A percentile compares a stretch with the other conserved stretches of the same genome.
phyloP scores from a whole-genome alignment of 306 rosid species.

The Lupinus albus region DNA sequence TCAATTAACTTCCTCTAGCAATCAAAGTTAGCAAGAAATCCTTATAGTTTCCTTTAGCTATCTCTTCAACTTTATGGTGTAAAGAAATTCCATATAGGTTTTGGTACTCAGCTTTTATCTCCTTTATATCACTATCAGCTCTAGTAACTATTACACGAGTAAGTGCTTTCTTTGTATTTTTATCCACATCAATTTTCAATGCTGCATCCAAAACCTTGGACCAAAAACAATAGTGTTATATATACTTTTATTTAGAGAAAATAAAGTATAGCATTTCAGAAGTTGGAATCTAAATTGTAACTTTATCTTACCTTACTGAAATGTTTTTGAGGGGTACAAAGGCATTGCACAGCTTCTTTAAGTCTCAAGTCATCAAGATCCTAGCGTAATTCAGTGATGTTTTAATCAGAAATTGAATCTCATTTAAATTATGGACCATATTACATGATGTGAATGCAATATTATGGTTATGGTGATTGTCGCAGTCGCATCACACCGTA shows the following conservation, averaged over 20 bases:
- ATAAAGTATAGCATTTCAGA: background rate
- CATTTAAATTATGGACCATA: no score
- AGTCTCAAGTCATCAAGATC: constrained; percentile 64
- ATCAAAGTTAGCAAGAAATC: constrained; percentile 81
- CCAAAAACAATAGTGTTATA: background rate
- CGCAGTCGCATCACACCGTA: no score
- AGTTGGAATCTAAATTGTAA: background rate
- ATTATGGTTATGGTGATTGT: no score
- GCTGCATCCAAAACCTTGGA: constrained; percentile 59
- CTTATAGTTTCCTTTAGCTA: constrained; percentile 73
- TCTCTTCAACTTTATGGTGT: constrained; percentile 59
- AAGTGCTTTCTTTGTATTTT: constrained; percentile 62
- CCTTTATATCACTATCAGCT: constrained; percentile 75
- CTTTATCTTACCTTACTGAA: constrained; percentile 61
- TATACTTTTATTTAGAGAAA: background rate
- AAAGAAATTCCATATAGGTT: constrained; percentile 56
- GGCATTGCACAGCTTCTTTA: constrained; percentile 72
- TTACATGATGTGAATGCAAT: no score
- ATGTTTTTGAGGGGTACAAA: constrained; percentile 66
- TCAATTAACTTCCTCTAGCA: constrained; percentile 51
- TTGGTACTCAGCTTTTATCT: constrained; percentile 61
- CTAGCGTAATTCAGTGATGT: constrained; percentile 43
- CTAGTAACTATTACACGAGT: constrained; percentile 84
- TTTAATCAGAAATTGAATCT: constrained; percentile 13
- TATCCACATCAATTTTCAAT: constrained; percentile 60